Base-by-base conservation (phyloP, 78 protist genomes). In the Capsaspora owczarzaki region DNA sequence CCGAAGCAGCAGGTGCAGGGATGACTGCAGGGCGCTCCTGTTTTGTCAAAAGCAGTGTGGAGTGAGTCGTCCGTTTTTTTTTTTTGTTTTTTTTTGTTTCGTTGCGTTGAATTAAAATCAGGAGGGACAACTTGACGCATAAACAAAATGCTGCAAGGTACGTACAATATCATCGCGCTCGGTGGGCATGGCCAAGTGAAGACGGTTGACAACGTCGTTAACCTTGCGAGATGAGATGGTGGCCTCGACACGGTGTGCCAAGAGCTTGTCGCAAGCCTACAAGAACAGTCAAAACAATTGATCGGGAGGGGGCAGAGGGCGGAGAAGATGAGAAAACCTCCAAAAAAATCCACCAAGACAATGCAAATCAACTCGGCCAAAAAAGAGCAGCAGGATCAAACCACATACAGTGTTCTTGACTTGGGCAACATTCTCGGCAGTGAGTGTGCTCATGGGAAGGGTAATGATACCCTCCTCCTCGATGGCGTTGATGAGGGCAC, bases 211-310 rank as follows among this genome's bases (percentile, higher is more conserved):
- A 25, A 89, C 33, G 14, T 43, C 79, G 20, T 76, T 49, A n/a
- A 61, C 80, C 40, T 31, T 46, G 41, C 51, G 77, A 5, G 47
- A 0, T 2, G 33, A 1, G 6, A 89, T 5, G 87, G 91, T 93
- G 71, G 33, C 5, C 69, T 90, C 95, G 35, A 86, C 92, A 23
- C 98, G 86, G 29, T 77, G 84, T 40, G 86, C 91, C 12, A 96
- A 87, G 27, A 97, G 91, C 38, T 31, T 10, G 43, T 95, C 96
- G 87, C 99, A 97, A 4, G 97, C 96, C 44, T 47, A 23, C 2
- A 1, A 51, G 29, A 14, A 12, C 25, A 14, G 25, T 14, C 51
- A 12, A 46, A 46, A 12, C 51, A 14, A 46, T 49, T 20, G 56
- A 49, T 10, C 16, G 56, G 10, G 56, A 20, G 56, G 10, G 56